Percentiles rank a stretch among this genome's conserved stretches.
phyloP scores from a whole-genome alignment of 257 asterid genomes.

The Knoxia roxburghii region DNA sequence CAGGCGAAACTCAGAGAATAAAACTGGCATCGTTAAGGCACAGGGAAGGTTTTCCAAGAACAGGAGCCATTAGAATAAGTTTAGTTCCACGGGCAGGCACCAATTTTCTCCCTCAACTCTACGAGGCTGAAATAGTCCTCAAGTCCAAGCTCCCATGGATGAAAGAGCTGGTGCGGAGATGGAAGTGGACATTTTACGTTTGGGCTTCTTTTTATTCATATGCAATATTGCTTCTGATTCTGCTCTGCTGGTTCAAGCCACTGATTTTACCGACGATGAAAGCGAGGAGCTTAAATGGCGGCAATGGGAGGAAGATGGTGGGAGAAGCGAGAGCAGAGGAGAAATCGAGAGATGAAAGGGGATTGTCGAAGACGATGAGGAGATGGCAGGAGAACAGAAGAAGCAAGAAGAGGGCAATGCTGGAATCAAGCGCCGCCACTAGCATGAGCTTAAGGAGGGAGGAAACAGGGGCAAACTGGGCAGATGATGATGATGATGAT shows the following conservation, averaged over 20 bases:
- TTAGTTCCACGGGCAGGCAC: conserved; percentile 67
- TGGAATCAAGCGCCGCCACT: conserved; percentile 37
- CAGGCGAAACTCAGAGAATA: conserved; percentile 51
- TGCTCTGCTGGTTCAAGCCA: conserved; percentile 43
- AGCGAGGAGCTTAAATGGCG: not conserved
- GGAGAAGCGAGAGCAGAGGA: conserved; percentile 17
- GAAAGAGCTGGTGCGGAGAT: conserved; percentile 47
- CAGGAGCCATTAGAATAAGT: conserved; percentile 41
- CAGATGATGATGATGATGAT: conserved; percentile 29
- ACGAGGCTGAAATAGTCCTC: conserved; percentile 45
- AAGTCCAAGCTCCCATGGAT: conserved; percentile 55
- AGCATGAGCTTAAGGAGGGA: conserved; percentile 35
- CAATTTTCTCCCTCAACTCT: conserved; percentile 51
- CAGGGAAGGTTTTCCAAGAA: conserved; percentile 48
- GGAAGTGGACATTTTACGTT: conserved; percentile 67
- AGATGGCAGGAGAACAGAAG: conserved; percentile 45
- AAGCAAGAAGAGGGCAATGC: conserved; percentile 49
- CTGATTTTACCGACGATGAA: conserved; percentile 38
- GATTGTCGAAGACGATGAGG: conserved; percentile 27
- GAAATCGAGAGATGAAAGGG: conserved; percentile 19
- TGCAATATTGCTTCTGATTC: conserved; percentile 32
- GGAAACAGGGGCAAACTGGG: conserved; percentile 18
- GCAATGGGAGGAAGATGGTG: not conserved
- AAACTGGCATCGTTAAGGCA: conserved; percentile 48
- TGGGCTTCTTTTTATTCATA: conserved; percentile 58